These are phyloP conservation scores for Melampsora abietis-canadensis DNA, from an alignment of 1,284 basidiomycete species.

Conservation along the genomic window DNA sequence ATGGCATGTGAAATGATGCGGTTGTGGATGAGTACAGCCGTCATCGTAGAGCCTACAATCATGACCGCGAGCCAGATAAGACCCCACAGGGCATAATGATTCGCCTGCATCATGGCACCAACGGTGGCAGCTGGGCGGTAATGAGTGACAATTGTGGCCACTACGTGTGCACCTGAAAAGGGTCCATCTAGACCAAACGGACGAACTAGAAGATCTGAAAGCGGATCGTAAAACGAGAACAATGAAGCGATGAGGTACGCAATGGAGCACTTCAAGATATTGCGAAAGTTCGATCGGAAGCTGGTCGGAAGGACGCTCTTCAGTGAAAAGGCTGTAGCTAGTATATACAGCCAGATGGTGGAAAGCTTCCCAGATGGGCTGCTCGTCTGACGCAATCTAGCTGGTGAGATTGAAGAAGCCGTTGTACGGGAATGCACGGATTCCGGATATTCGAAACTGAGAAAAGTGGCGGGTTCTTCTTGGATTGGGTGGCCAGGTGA, in stretches of 20 bases:
- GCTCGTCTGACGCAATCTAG: too few species aligned
- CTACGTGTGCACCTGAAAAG: constrained; percentile 49
- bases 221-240: constrained; percentile 77
- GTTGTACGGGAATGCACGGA: too few species aligned
- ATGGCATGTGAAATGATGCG: constrained; percentile 36
- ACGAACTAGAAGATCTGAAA: constrained; percentile 51
- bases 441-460: too few species aligned
- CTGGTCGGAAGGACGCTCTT: neutral
- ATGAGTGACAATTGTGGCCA: constrained; percentile 42
- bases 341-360: too few species aligned
- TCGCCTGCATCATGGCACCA: constrained; percentile 41
- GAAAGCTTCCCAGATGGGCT: too few species aligned
- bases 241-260: constrained; percentile 86
- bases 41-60: constrained; percentile 36
- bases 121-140: constrained; percentile 41
- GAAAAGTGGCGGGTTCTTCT: too few species aligned
- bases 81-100: constrained; percentile 40
- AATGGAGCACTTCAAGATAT: constrained; percentile 83
- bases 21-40: constrained; percentile 28
- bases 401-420: neutral
- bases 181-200: constrained; percentile 50
- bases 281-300: constrained; percentile 57
- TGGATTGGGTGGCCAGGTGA: too few species aligned
- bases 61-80: constrained; percentile 39
- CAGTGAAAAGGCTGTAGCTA: neutral